These are phyloP conservation scores for Limonium bicolor DNA, from an alignment of 148 eudicot genomes.

Conservation along the genomic window DNA sequence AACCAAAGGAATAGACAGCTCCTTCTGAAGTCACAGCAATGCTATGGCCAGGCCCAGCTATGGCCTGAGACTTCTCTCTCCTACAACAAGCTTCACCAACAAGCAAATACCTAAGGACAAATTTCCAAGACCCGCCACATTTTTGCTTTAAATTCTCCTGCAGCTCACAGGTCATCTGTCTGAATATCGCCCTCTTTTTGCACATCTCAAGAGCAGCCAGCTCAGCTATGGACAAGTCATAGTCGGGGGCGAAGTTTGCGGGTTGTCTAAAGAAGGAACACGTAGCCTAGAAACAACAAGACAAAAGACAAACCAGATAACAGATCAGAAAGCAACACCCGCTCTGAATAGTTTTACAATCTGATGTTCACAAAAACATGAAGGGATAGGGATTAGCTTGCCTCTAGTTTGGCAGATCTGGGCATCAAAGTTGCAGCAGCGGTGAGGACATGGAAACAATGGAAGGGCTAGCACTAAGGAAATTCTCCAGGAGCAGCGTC, in stretches of 20 bases:
- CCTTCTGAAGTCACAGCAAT: slow-evolving; percentile 72
- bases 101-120: slow-evolving; percentile 68
- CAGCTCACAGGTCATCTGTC: slow-evolving; percentile 50
- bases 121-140: slow-evolving; percentile 95
- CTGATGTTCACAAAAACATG: background rate
- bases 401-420: slow-evolving; percentile 97
- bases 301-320: slow-evolving; percentile 50
- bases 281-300: slow-evolving; percentile 53
- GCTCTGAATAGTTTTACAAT: slow-evolving; percentile 33
- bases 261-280: slow-evolving; percentile 86
- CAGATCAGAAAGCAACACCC: too few relatives aligned
- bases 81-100: slow-evolving; percentile 77
- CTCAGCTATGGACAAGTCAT: slow-evolving; percentile 68
- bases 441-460: slow-evolving; percentile 82
- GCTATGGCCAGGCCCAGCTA: slow-evolving; percentile 92
- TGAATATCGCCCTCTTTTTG: slow-evolving; percentile 67
- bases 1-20: slow-evolving; percentile 74
- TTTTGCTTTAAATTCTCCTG: slow-evolving; percentile 35
- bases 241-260: slow-evolving; percentile 68
- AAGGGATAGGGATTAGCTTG: slow-evolving; percentile 20
- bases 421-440: slow-evolving; percentile 61
- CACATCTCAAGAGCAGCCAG: slow-evolving; percentile 92
- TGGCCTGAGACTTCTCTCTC: slow-evolving; percentile 80
- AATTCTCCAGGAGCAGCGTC: slow-evolving; percentile 73
- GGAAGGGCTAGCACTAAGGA: slow-evolving; percentile 79